A percentile compares a stretch with the other conserved stretches of the same genome.
Conservation (phyloP, 768 basidiomycete species). For the Macrocybe gigantea region DNA sequence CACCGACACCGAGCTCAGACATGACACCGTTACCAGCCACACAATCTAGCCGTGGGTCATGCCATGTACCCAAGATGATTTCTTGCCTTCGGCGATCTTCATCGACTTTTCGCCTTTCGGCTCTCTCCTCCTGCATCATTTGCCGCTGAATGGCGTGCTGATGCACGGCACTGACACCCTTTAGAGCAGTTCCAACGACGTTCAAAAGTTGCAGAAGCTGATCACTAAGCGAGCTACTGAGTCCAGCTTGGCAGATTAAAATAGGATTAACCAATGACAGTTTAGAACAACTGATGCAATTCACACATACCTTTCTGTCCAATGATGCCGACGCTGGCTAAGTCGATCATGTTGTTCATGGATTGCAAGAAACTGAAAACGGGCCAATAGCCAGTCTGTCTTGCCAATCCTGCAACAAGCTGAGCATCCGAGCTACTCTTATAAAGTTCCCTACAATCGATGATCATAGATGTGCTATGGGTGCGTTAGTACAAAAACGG, state of each 20-base stretch:
- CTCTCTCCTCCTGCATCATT: slow-evolving; percentile 28
- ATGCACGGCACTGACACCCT: slow-evolving; percentile 51
- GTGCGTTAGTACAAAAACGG: not conserved
- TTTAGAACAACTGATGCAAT: too few relatives aligned
- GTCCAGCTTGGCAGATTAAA: slow-evolving; percentile 51
- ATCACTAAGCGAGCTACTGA: slow-evolving; percentile 72
- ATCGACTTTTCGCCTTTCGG: slow-evolving; percentile 31
- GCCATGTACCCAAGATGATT: slow-evolving; percentile 66
- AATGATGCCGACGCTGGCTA: slow-evolving; percentile 91
- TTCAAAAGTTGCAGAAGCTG: slow-evolving; percentile 84
- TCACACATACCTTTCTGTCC: slow-evolving; percentile 77
- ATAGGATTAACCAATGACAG: too few relatives aligned
- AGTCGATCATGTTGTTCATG: slow-evolving; percentile 76
- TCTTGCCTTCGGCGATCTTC: slow-evolving; percentile 33
- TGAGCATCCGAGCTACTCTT: slow-evolving; percentile 64
- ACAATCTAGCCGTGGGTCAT: slow-evolving; percentile 82
- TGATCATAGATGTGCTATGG: slow-evolving; percentile 62
- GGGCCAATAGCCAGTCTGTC: slow-evolving; percentile 86
- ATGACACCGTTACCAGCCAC: slow-evolving; percentile 85
- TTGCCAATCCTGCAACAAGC: slow-evolving; percentile 65
- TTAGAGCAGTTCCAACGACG: slow-evolving; percentile 68
- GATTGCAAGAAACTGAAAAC: slow-evolving; percentile 83
- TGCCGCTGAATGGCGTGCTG: slow-evolving; percentile 34
- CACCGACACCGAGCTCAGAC: slow-evolving; percentile 78
- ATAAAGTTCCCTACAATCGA: slow-evolving; percentile 77